Conservation (phyloP, 306 rosid species). For the Hippophae rhamnoides region DNA sequence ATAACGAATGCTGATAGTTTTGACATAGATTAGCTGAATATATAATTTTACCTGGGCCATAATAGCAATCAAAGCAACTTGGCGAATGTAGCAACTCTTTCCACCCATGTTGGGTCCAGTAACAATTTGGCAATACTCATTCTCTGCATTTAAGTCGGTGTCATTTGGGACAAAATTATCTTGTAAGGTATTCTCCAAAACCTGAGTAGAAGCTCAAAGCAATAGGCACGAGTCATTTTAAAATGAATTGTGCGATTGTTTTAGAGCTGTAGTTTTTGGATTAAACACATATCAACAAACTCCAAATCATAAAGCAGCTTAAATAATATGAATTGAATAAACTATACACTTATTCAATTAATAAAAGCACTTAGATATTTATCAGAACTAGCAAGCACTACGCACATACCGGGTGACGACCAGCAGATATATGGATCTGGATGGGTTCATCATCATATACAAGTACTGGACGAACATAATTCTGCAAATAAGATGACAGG, state of each 20-base stretch:
- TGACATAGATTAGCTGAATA: not conserved
- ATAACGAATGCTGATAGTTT: not conserved
- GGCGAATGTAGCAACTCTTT: conserved; percentile 94
- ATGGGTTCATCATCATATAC: conserved; percentile 55
- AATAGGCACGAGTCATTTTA: conserved; percentile 19
- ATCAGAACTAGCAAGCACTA: conserved; percentile 10
- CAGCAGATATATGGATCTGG: conserved; percentile 65
- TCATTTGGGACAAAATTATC: conserved; percentile 88
- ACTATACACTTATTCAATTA: not conserved
- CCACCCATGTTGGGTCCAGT: conserved; percentile 99
- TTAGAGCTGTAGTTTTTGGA: too few relatives aligned
- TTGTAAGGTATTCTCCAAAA: conserved; percentile 63
- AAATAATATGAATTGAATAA: not conserved
- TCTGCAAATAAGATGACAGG: conserved; percentile 32
- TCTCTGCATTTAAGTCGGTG: conserved; percentile 54
- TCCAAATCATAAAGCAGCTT: not conserved
- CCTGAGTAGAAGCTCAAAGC: conserved; percentile 37
- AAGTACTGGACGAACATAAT: conserved; percentile 64
- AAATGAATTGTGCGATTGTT: too few relatives aligned
- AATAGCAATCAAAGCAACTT: conserved; percentile 79
- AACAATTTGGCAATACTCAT: conserved; percentile 78
- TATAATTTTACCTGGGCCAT: conserved; percentile 82
- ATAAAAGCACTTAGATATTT: not conserved
- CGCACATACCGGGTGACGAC: conserved; percentile 79
- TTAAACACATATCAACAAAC: too few relatives aligned